Percentiles rank a stretch among this genome's conserved stretches.
These are phyloP conservation scores for Barnettozyma sucrosica DNA, from an alignment of 805 yeast species.

Conservation along the genomic window DNA sequence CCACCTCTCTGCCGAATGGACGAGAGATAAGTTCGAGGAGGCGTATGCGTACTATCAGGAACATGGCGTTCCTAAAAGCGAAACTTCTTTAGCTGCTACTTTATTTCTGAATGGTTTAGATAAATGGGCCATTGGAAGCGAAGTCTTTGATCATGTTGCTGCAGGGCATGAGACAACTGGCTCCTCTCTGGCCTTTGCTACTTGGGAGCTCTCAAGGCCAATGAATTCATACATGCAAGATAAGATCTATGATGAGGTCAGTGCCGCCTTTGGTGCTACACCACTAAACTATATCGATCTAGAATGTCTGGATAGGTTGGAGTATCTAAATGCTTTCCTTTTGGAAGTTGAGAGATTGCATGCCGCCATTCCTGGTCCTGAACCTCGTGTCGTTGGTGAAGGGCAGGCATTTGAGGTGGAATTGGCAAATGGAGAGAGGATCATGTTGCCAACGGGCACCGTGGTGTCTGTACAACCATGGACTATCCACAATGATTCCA, in stretches of 20 bases:
- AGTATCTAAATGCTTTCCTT: conserved; percentile 54
- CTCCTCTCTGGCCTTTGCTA: conserved; percentile 51
- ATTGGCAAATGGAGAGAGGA: conserved; percentile 15
- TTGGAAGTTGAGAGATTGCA: conserved; percentile 58
- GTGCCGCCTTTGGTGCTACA: conserved; percentile 30
- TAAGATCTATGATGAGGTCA: conserved; percentile 42
- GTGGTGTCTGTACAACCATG: conserved; percentile 61
- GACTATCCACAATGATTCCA: conserved; percentile 49
- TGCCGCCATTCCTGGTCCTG: conserved; percentile 70
- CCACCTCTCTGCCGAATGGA: conserved; percentile 40
- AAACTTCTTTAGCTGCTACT: conserved; percentile 17
- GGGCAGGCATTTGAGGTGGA: conserved; percentile 15
- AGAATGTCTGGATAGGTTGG: conserved; percentile 46
- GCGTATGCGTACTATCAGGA: conserved; percentile 18
- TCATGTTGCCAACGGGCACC: conserved; percentile 47
- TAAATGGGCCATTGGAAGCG: conserved; percentile 37
- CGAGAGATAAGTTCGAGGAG: conserved; percentile 26
- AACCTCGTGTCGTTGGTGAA: conserved; percentile 48
- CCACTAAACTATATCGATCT: conserved; percentile 16
- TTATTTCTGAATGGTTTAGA: conserved; percentile 22
- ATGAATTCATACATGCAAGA: conserved; percentile 40
- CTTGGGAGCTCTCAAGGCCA: conserved; percentile 54
- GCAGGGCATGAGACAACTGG: conserved; percentile 80
- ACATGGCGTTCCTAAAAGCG: conserved; percentile 14
- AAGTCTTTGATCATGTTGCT: conserved; percentile 57